phyloP scores from a whole-genome alignment of 2,329 filamentous ascomycete genomes.

The Trichoderma sp. region DNA sequence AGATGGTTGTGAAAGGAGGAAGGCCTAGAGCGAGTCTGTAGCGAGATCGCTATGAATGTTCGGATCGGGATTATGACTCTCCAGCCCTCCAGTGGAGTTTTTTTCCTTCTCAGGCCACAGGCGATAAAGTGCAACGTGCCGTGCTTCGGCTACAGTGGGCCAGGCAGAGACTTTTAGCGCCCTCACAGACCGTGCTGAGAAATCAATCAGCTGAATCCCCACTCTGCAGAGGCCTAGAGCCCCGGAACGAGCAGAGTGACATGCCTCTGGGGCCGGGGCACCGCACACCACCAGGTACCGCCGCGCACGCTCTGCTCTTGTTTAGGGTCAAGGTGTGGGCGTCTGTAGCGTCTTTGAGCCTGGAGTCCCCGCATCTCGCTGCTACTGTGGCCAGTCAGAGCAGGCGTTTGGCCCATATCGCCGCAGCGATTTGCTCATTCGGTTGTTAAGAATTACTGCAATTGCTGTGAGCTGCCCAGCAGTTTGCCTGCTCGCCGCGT shows the following conservation, averaged over 20 bases:
- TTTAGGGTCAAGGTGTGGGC: slow-evolving; percentile 8
- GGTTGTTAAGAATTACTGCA: slow-evolving; percentile 21
- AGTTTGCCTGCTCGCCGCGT: background rate
- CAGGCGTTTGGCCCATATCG: slow-evolving; percentile 1
- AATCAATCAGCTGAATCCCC: slow-evolving; percentile 28
- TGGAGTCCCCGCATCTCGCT: background rate
- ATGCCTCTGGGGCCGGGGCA: background rate
- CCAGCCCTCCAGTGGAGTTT: slow-evolving; percentile 24
- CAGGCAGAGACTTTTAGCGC: slow-evolving; percentile 19
- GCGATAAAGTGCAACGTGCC: slow-evolving; percentile 21
- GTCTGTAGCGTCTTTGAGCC: slow-evolving; percentile 16
- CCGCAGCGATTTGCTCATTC: slow-evolving; percentile 25
- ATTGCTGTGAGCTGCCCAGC: background rate
- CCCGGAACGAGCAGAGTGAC: background rate
- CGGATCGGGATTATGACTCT: slow-evolving; percentile 28
- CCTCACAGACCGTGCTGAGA: slow-evolving; percentile 26
- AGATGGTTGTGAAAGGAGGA: slow-evolving; percentile 2
- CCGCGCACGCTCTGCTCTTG: background rate
- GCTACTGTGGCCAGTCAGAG: slow-evolving; percentile 18
- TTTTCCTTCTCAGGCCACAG: slow-evolving; percentile 2
- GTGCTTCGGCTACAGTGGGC: slow-evolving; percentile 21
- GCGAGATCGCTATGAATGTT: slow-evolving; percentile 21
- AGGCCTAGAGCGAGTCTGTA: background rate
- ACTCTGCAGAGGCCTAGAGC: background rate
- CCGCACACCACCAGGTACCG: background rate